Evolutionary conservation across 805 yeast species (phyloP), one percentile per base, ranked within the genome.

Genomic region (Scheffersomyces ergatensis): DNA sequence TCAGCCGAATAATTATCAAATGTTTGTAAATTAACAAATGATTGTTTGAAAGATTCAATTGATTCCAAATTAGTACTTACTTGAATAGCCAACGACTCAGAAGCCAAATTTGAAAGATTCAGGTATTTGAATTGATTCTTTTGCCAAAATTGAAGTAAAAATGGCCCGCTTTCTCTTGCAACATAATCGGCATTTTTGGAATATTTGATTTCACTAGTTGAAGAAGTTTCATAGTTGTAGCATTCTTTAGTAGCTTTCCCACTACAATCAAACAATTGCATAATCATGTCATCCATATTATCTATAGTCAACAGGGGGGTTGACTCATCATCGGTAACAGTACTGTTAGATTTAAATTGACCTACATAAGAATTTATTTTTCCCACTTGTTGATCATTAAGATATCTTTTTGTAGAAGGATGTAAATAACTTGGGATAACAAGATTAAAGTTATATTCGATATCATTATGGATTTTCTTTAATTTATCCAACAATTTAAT

Each of bases 191-290:
- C 12, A 11, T 31, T 20, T n/a, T 34, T 42, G 7, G 42, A 21
- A 24, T 46, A 44, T 13, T 38, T 33, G 19, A 53, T 47, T 30
- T 47, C 51, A 24, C 42, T 47, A 2, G 46, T 40, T 6, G 52
- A 51, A 9, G 51, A 49, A 4, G 58, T 52, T 42, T 60, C 65
- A 43, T 55, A 60, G 14, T 36, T 34, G 34, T 55, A 45, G 27
- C 59, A 53, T 45, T 60, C 65, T 26, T 48, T 50, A 23, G 52
- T 51, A 2, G 58, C 44, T 24, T 46, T 57, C 5, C 63, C 64
- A 6, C 55, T 50, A 39, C 64, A 60, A 33, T 57, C 51, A 42
- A 60, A 60, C 16, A 48, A 41, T 30, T 51, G 44, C 53, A 58
- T 44, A 14, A 59, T 53, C 49, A 53, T 41, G 19, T 54, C 58